phyloP scores from a whole-genome alignment of 257 asterid genomes.

The Lithospermum erythrorhizon region DNA sequence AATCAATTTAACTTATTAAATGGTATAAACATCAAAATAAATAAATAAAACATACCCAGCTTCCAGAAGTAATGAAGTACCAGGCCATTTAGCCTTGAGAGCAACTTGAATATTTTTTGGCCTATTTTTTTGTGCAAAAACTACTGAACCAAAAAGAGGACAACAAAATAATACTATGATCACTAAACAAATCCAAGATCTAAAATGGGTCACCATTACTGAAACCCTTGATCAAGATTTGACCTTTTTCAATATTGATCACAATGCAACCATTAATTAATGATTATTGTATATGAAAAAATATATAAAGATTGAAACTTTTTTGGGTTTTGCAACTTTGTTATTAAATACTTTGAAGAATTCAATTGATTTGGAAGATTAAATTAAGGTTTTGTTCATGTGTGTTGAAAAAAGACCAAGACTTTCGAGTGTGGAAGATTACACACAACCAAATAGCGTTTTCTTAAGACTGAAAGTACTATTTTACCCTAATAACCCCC shows the following conservation, averaged over 20 bases:
- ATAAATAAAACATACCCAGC: conserved; percentile 59
- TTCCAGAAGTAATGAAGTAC: conserved; percentile 80
- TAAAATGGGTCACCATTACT: conserved; percentile 43
- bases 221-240: conserved; percentile 20
- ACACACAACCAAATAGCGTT: too few species aligned
- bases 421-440: too few species aligned
- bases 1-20: neutral
- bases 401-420: too few species aligned
- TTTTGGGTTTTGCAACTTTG: neutral
- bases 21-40: neutral
- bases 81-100: conserved; percentile 95
- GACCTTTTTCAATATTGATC: conserved; percentile 17
- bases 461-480: too few species aligned
- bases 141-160: conserved; percentile 28
- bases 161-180: conserved; percentile 26
- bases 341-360: too few species aligned
- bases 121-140: conserved; percentile 42
- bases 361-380: neutral
- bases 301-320: conserved; percentile 11
- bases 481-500: too few species aligned
- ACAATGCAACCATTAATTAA: conserved; percentile 23
- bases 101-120: conserved; percentile 98
- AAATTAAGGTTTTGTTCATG: neutral
- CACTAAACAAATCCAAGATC: conserved; percentile 55
- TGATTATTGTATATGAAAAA: neutral